Percentiles rank a stretch among this genome's conserved stretches.
These are phyloP conservation scores for Neolentinus lepideus DNA, from an alignment of 1,284 basidiomycete genomes.

Conservation along the genomic window DNA sequence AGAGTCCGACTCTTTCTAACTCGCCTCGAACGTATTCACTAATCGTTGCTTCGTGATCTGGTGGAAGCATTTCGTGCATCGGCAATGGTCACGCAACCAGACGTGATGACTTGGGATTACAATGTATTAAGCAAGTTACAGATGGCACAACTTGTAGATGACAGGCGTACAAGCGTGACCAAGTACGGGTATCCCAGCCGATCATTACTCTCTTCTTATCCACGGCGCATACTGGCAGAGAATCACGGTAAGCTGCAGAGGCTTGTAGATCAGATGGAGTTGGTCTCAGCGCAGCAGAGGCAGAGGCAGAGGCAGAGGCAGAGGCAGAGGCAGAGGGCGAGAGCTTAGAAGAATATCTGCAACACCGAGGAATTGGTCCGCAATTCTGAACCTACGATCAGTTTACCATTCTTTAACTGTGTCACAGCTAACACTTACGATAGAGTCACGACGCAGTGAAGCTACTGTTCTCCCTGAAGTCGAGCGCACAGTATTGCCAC, in stretches of 20 bases:
- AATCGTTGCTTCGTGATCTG: conserved; percentile 86
- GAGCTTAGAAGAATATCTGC: not conserved
- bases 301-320: not conserved
- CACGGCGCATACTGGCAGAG: conserved; percentile 48
- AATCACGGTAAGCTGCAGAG: conserved; percentile 13
- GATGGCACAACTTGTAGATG: not conserved
- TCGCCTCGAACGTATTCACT: conserved; percentile 77
- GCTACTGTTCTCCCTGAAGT: not conserved
- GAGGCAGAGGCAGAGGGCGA: not conserved
- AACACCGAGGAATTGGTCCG: not conserved
- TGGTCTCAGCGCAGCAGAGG: not conserved
- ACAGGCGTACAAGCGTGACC: conserved; percentile 60
- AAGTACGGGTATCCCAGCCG: conserved; percentile 58
- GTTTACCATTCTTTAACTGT: not conserved
- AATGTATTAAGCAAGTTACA: not conserved
- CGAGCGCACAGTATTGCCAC: not conserved
- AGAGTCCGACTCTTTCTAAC: not conserved
- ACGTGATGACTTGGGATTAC: conserved; percentile 53
- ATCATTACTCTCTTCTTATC: conserved; percentile 56
- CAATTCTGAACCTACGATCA: not conserved
- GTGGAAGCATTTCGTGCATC: conserved; percentile 87
- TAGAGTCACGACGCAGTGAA: not conserved
- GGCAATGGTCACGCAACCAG: conserved; percentile 83
- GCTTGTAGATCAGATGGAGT: not conserved
- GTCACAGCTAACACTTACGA: not conserved